Evolutionary conservation across 2,329 filamentous ascomycete genomes (phyloP).

Genomic region (Aspergillus caelatus): DNA sequence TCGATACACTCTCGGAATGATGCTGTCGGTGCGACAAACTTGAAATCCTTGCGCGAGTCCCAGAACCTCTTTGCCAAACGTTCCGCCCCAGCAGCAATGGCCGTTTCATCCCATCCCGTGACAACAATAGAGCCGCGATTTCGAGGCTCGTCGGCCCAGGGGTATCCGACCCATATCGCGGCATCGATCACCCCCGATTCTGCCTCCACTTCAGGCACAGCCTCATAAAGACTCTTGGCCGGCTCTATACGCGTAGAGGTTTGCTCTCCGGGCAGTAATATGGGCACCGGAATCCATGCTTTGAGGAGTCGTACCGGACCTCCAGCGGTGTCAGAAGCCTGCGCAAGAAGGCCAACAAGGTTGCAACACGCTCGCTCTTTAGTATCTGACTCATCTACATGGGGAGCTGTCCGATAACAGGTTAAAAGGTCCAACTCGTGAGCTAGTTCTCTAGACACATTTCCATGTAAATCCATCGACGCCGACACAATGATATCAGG

Average conservation of each 20-base stretch:
- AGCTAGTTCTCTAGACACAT: constrained; percentile 53
- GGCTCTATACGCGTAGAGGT: constrained; percentile 59
- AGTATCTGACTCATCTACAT: constrained; percentile 55
- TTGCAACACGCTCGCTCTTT: constrained; percentile 56
- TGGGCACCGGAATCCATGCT: constrained; percentile 56
- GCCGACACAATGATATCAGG: constrained; percentile 53
- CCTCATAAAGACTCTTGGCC: constrained; percentile 54
- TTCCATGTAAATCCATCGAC: constrained; percentile 61
- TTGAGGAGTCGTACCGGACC: constrained; percentile 46
- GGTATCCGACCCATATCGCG: constrained; percentile 59
- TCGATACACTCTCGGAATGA: constrained; percentile 53
- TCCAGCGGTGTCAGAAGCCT: not conserved
- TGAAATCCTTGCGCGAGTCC: constrained; percentile 50
- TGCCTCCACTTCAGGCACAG: constrained; percentile 49
- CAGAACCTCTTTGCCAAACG: constrained; percentile 53
- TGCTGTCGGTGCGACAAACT: constrained; percentile 57
- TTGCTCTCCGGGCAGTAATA: constrained; percentile 58
- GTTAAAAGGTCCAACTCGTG: constrained; percentile 57
- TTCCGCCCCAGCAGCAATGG: constrained; percentile 46
- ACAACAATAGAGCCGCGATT: constrained; percentile 55
- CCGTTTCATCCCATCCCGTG: constrained; percentile 53
- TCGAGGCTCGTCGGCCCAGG: constrained; percentile 59
- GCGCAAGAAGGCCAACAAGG: constrained; percentile 45
- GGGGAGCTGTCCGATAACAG: constrained; percentile 57
- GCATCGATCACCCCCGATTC: constrained; percentile 52